Percentiles rank a stretch among this genome's conserved stretches.
phyloP scores from a whole-genome alignment of 2,329 filamentous ascomycete species.

The Biscogniauxia marginata region DNA sequence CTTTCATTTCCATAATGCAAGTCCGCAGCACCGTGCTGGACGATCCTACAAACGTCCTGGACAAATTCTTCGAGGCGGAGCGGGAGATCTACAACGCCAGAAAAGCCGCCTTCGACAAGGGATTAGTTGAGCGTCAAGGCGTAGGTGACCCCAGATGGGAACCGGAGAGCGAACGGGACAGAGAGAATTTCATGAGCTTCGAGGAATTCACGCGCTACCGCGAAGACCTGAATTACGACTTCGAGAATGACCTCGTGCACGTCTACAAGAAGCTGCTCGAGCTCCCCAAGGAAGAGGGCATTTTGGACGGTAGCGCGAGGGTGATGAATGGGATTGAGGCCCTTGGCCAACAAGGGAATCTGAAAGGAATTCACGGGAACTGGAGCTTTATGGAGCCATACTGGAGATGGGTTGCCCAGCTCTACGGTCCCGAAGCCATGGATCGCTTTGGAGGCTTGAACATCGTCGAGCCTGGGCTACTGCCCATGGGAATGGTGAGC shows the following conservation, averaged over 20 bases:
- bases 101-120: constrained; percentile 36
- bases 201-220: constrained; percentile 44
- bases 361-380: constrained; percentile 19
- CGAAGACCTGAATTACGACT: constrained; percentile 21
- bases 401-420: constrained; percentile 46
- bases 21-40: constrained; percentile 34
- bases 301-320: constrained; percentile 24
- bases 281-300: constrained; percentile 28
- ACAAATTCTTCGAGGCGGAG: constrained; percentile 35
- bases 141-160: constrained; percentile 27
- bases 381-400: constrained; percentile 41
- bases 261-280: constrained; percentile 39
- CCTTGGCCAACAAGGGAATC: constrained; percentile 15
- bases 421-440: constrained; percentile 45
- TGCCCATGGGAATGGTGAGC: constrained; percentile 48
- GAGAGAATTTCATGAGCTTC: constrained; percentile 42
- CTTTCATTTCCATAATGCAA: constrained; percentile 43
- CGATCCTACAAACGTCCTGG: constrained; percentile 27
- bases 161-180: constrained; percentile 31
- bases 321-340: constrained; percentile 24
- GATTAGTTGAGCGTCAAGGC: constrained; percentile 11
- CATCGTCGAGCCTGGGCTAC: constrained; percentile 43
- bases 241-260: constrained; percentile 25
- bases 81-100: constrained; percentile 34
- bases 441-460: constrained; percentile 44